phyloP scores from a whole-genome alignment of 2,329 filamentous ascomycete genomes.

The Microdochium paspali region DNA sequence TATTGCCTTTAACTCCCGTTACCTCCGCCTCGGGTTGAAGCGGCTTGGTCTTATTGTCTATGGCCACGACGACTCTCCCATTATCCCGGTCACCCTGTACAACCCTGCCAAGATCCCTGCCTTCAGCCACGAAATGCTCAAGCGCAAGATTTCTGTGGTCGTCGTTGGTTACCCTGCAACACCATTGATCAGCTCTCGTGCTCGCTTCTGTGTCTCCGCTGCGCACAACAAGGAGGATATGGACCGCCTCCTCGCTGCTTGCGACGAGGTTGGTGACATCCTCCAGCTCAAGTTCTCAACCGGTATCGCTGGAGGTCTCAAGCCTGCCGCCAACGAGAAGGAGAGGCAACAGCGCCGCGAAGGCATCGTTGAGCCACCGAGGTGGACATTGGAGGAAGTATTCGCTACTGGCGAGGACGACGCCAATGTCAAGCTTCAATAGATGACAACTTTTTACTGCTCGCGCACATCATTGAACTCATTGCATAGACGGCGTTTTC shows the following conservation, averaged over 20 bases:
- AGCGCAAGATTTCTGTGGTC: slow-evolving; percentile 94
- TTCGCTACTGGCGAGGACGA: slow-evolving; percentile 66
- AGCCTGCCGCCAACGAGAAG: slow-evolving; percentile 62
- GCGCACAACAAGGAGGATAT: slow-evolving; percentile 98
- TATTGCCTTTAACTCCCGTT: slow-evolving; percentile 95
- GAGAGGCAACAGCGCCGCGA: slow-evolving; percentile 61
- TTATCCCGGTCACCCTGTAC: slow-evolving; percentile 89
- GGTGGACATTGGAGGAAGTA: slow-evolving; percentile 81
- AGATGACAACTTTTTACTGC: slow-evolving; percentile 14
- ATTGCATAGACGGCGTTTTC: slow-evolving; percentile 15
- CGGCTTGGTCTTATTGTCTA: slow-evolving; percentile 94
- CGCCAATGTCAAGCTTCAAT: slow-evolving; percentile 62
- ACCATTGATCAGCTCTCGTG: slow-evolving; percentile 86
- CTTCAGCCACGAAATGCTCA: slow-evolving; percentile 97
- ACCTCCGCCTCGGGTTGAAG: slow-evolving; percentile 95
- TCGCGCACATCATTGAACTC: slow-evolving; percentile 8
- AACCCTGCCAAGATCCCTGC: slow-evolving; percentile 98
- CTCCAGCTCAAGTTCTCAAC: slow-evolving; percentile 97
- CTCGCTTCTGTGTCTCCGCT: slow-evolving; percentile 89
- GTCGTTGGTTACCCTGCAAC: slow-evolving; percentile 97
- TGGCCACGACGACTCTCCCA: slow-evolving; percentile 95
- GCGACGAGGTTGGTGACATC: slow-evolving; percentile 85
- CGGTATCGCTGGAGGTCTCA: slow-evolving; percentile 80
- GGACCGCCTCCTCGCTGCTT: slow-evolving; percentile 79
- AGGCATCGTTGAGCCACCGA: slow-evolving; percentile 65